These are phyloP conservation scores for Serendipita vermifera DNA, from an alignment of 768 basidiomycete species.

Conservation along the genomic window DNA sequence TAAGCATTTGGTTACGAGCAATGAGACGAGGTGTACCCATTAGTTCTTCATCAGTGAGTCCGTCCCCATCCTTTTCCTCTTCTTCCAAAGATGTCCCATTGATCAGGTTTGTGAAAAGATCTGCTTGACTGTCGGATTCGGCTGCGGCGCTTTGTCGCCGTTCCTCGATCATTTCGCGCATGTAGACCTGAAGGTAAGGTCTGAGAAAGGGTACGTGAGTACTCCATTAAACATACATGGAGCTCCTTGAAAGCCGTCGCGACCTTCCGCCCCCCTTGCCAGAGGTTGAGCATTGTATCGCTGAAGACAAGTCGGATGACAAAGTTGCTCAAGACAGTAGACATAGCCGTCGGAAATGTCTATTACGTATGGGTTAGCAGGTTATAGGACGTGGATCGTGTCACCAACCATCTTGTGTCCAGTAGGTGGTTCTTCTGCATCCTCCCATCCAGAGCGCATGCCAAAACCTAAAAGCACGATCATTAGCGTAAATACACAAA, in stretches of 20 bases:
- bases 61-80: not conserved
- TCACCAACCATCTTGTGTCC: not conserved
- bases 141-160: not conserved
- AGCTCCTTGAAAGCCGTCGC: not conserved
- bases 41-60: not conserved
- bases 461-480: not conserved
- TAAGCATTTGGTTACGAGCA: not conserved
- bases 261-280: not conserved
- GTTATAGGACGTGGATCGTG: not conserved
- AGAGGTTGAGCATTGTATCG: not conserved
- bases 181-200: not conserved
- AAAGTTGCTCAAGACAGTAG: not conserved
- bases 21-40: not conserved
- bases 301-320: not conserved
- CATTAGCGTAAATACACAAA: not conserved
- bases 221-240: not conserved
- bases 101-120: not conserved
- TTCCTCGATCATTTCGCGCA: not conserved
- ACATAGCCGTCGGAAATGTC: not conserved
- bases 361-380: not conserved
- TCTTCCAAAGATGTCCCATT: not conserved
- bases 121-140: slow-evolving; percentile 18
- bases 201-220: not conserved
- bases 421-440: not conserved
- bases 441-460: not conserved